Percentiles rank a stretch among this genome's conserved stretches.
phyloP scores from a whole-genome alignment of 2,329 filamentous ascomycete genomes.

The Hymenoscyphus fraxineus region DNA sequence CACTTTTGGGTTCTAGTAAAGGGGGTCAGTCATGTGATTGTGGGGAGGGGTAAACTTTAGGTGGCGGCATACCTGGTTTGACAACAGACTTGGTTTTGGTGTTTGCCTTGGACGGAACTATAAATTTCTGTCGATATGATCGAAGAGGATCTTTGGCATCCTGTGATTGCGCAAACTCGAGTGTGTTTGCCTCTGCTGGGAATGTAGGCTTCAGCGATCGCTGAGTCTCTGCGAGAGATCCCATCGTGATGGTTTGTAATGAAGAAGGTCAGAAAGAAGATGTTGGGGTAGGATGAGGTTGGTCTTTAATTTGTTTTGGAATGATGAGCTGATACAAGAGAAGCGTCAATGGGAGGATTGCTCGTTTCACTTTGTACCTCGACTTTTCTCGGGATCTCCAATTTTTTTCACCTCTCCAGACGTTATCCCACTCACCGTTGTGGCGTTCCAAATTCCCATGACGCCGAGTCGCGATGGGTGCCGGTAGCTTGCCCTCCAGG shows the following conservation, averaged over 20 bases:
- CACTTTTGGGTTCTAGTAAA: slow-evolving; percentile 17
- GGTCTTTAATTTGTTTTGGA: neutral
- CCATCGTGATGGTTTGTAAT: slow-evolving; percentile 22
- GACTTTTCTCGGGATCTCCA: neutral
- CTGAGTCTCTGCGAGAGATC: slow-evolving; percentile 26
- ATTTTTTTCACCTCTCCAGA: neutral
- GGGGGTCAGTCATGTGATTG: slow-evolving; percentile 18
- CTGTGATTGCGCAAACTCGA: slow-evolving; percentile 49
- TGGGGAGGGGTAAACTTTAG: slow-evolving; percentile 1
- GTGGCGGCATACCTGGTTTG: slow-evolving; percentile 31
- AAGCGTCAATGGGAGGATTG: neutral
- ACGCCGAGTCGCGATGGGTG: neutral
- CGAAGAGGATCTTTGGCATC: slow-evolving; percentile 60
- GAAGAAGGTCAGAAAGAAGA: neutral
- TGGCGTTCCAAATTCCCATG: neutral
- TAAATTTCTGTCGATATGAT: slow-evolving; percentile 65
- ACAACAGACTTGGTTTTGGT: slow-evolving; percentile 59
- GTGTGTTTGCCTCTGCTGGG: slow-evolving; percentile 44
- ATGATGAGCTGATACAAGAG: neutral
- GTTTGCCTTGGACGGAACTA: slow-evolving; percentile 71
- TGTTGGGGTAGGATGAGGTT: neutral
- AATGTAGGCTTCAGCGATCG: slow-evolving; percentile 39
- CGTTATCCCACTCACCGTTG: neutral
- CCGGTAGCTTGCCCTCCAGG: neutral
- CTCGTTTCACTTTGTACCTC: slow-evolving; percentile 20